Base-by-base conservation (phyloP, 2,329 filamentous ascomycete species). In the Fusarium scirpi region DNA sequence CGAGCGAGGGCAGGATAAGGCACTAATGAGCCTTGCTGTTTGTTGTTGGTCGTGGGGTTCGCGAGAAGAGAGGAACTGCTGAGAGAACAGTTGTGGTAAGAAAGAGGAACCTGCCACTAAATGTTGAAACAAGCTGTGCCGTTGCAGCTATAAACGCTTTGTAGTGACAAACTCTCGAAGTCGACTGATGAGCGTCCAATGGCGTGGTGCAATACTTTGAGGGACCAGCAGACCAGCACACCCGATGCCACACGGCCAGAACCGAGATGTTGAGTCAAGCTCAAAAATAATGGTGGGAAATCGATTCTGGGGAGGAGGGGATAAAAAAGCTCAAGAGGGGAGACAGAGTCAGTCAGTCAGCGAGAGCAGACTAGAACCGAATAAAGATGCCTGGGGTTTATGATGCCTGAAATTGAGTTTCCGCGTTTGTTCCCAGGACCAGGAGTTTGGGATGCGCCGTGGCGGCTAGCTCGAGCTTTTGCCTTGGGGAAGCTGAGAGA, bases 341-440 rank as follows among this genome's bases (percentile, higher is more conserved):
- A 60, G 58, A 43, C 43, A 62, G 47, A 66, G 55, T 52, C 63
- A 53, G 27, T 29, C 27, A 29, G 62, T 41, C 55, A 46, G 51
- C 51, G 16, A 41, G 54, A 62, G 53, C 49, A 58, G 54, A 58
- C 53, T 68, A 71, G 58, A 58, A 65, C 68, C 64, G 40, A 71
- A 71, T 52, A 62, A 71, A 54, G 24, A 56, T 55, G 62, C 43
- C 66, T 49, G 49, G 62, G 68, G 66, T 61, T 64, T 71, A 54
- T 51, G 70, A 73, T 70, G 70, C 68, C 72, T 61, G 70, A 73
- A 70, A 71, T 73, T 75, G 69, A 74, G 67, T 74, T 75, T 72
- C 62, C 57, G 62, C 65, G 59, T 68, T 62, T 54, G 65, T 47
- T 68, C 64, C 70, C 52, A 68, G 69, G 61, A 69, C 73, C 71